These are phyloP conservation scores for Termitomyces sp. DNA, from an alignment of 768 basidiomycete species.

Conservation along the genomic window DNA sequence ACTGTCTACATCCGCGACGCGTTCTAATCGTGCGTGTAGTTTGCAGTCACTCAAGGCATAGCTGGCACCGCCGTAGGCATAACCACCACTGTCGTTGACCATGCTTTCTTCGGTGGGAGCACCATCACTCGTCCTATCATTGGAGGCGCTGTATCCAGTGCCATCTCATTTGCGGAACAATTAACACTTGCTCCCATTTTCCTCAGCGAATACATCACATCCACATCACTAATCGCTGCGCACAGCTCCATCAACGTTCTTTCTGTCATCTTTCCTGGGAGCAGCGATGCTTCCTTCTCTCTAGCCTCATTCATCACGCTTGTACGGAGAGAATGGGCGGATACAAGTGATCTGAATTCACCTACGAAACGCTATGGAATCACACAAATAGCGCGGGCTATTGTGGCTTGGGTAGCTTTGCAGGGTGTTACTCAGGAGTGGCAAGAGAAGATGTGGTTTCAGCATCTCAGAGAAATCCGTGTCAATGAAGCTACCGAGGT, in stretches of 20 bases:
- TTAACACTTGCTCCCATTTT: constrained; percentile 71
- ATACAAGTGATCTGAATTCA: constrained; percentile 43
- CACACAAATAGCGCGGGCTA: constrained; percentile 59
- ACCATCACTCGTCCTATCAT: constrained; percentile 54
- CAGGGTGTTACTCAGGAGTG: constrained; percentile 80
- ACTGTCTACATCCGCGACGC: background rate
- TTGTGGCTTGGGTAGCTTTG: constrained; percentile 76
- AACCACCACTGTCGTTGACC: constrained; percentile 57
- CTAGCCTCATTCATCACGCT: constrained; percentile 74
- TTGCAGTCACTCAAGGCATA: constrained; percentile 60
- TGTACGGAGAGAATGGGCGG: constrained; percentile 75
- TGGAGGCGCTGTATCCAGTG: constrained; percentile 53
- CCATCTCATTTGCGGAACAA: constrained; percentile 62
- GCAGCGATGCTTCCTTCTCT: constrained; percentile 77
- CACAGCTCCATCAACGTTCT: constrained; percentile 73
- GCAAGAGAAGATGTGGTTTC: constrained; percentile 70
- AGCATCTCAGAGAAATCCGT: constrained; percentile 59
- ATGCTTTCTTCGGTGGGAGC: constrained; percentile 59
- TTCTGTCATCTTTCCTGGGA: constrained; percentile 66
- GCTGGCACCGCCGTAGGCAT: constrained; percentile 53
- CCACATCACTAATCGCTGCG: constrained; percentile 68
- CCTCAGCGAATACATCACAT: constrained; percentile 70
- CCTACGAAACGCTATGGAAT: constrained; percentile 61
- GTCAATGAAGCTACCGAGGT: constrained; percentile 40
- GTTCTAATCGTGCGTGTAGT: constrained; percentile 33